Evolutionary conservation across 2,329 filamentous ascomycete species (phyloP).

Genomic region (Ustulina deusta): DNA sequence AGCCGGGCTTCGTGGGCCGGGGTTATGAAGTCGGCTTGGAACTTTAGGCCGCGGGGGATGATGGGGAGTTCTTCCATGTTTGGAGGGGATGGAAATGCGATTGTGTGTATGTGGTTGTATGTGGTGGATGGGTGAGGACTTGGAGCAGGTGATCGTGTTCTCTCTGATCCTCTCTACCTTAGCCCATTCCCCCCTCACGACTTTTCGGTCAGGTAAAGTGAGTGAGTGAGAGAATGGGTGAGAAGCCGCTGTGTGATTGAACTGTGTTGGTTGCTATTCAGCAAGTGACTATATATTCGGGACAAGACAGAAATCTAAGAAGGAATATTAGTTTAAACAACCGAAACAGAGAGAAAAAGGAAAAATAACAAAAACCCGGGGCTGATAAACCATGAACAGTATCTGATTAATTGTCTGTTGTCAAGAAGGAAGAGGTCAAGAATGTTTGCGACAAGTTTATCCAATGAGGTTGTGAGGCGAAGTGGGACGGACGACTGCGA

Average conservation of each 20-base stretch:
- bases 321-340: too few species aligned
- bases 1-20: constrained; percentile 59
- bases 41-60: constrained; percentile 55
- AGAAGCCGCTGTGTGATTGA: not conserved
- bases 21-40: constrained; percentile 62
- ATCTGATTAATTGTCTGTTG: not conserved
- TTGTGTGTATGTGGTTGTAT: not conserved
- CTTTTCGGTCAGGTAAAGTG: not conserved
- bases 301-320: too few species aligned
- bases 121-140: not conserved
- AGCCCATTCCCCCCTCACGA: too few species aligned
- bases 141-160: not conserved
- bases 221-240: not conserved
- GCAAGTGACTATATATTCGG: not conserved
- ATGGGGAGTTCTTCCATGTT: constrained; percentile 41
- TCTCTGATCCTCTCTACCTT: too few species aligned
- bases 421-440: not conserved
- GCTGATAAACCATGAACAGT: not conserved
- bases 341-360: too few species aligned
- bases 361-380: not conserved
- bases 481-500: constrained; percentile 27
- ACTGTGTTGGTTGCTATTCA: not conserved
- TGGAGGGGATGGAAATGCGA: not conserved
- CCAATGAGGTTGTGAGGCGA: constrained; percentile 27
- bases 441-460: constrained; percentile 13